These are phyloP conservation scores for Ogataea ganodermae DNA, from an alignment of 805 yeast genomes.

Conservation along the genomic window DNA sequence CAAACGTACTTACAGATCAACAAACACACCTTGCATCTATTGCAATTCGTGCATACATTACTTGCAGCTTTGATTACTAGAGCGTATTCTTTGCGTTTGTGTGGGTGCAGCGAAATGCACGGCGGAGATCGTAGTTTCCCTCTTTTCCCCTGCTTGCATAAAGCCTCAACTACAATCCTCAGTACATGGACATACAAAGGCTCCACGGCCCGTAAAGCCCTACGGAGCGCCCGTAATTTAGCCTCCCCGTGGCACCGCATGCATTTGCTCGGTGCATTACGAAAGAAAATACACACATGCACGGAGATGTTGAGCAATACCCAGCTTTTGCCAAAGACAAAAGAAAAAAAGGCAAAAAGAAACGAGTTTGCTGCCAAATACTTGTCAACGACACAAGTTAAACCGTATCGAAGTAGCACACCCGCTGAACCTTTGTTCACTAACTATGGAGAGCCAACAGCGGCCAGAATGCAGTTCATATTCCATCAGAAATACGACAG, in stretches of 20 bases:
- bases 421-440: conserved; percentile 1
- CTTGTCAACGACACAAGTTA: conserved; percentile 2
- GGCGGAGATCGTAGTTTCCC: neutral
- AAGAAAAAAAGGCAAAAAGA: conserved; percentile 3
- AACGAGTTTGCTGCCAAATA: neutral
- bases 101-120: neutral
- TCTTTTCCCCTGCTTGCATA: neutral
- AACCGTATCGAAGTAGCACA: neutral
- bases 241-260: neutral
- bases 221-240: neutral
- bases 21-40: neutral
- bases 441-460: neutral
- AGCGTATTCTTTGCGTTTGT: conserved; percentile 3
- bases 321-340: conserved; percentile 3
- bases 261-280: neutral
- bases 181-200: no score
- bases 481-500: neutral
- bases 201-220: neutral
- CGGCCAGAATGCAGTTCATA: neutral
- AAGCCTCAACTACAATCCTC: no score
- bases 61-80: neutral
- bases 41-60: neutral
- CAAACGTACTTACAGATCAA: neutral
- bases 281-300: neutral
- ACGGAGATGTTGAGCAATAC: conserved; percentile 4